A percentile compares a stretch with the other conserved stretches of the same genome.
Conservation (phyloP, 306 rosid genomes). For the Luffa aegyptiaca region DNA sequence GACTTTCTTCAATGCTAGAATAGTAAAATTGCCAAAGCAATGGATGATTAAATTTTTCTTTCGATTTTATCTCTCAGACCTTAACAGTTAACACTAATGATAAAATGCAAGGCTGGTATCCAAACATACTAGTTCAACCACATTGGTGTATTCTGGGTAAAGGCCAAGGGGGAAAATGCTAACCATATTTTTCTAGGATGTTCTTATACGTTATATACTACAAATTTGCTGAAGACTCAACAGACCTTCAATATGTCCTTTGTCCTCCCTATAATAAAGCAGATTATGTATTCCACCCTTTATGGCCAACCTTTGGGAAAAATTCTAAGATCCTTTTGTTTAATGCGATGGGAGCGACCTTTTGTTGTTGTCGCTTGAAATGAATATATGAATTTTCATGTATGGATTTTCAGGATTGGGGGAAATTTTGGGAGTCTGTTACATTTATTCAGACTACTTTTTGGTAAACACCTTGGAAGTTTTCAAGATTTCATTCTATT, state of each 20-base stretch:
- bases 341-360: neutral
- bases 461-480: no score
- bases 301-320: neutral
- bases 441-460: neutral
- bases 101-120: neutral
- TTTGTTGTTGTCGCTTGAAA: neutral
- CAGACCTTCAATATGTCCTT: neutral
- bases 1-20: neutral
- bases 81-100: neutral
- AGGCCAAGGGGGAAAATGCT: neutral
- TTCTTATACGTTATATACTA: neutral
- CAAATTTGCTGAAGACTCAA: neutral
- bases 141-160: neutral
- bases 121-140: neutral
- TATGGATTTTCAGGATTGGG: neutral
- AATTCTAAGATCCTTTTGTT: neutral
- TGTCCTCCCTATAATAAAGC: neutral
- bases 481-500: neutral
- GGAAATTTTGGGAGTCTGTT: neutral
- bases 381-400: neutral
- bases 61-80: neutral
- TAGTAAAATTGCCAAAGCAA: neutral
- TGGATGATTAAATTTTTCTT: neutral
- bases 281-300: neutral
- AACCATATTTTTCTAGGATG: neutral